Evolutionary conservation across 1,284 basidiomycete species (phyloP).

Genomic region (Leucoagaricus sp.): DNA sequence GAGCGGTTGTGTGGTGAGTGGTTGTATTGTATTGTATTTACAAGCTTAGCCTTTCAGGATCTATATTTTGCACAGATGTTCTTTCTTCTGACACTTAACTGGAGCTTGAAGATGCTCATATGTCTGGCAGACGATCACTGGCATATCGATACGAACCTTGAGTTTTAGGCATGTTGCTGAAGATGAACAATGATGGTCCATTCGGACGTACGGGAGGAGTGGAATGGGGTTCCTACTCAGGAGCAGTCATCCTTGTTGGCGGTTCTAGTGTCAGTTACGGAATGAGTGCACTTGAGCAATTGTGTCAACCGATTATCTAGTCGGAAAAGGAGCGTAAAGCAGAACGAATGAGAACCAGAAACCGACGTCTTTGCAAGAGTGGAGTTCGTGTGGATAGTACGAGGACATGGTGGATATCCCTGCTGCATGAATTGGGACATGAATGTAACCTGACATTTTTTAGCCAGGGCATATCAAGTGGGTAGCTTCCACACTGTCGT

Average conservation of each 20-base stretch:
- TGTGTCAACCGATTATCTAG: constrained; percentile 60
- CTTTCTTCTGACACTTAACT: constrained; percentile 58
- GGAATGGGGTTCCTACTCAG: constrained; percentile 66
- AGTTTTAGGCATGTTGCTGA: constrained; percentile 55
- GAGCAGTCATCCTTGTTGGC: constrained; percentile 72
- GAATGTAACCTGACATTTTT: background rate
- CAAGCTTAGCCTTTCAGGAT: background rate
- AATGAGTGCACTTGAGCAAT: constrained; percentile 69
- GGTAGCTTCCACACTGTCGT: constrained; percentile 72
- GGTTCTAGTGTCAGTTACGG: constrained; percentile 84
- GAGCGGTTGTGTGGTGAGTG: constrained; percentile 69
- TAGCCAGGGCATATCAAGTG: constrained; percentile 77
- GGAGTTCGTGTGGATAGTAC: constrained; percentile 83
- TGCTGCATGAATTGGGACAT: background rate
- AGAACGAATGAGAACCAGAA: constrained; percentile 48
- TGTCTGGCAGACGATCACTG: constrained; percentile 35
- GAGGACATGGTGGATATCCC: constrained; percentile 69
- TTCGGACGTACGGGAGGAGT: constrained; percentile 75
- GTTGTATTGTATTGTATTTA: too few species aligned
- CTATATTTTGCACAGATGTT: constrained; percentile 54
- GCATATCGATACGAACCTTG: constrained; percentile 35
- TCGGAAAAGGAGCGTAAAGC: constrained; percentile 18
- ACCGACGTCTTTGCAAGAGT: constrained; percentile 46
- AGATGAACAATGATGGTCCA: constrained; percentile 75
- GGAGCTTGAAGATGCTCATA: constrained; percentile 31